Evolutionary conservation across 2,329 filamentous ascomycete genomes (phyloP).

Genomic region (Pyrenochaeta sp.): DNA sequence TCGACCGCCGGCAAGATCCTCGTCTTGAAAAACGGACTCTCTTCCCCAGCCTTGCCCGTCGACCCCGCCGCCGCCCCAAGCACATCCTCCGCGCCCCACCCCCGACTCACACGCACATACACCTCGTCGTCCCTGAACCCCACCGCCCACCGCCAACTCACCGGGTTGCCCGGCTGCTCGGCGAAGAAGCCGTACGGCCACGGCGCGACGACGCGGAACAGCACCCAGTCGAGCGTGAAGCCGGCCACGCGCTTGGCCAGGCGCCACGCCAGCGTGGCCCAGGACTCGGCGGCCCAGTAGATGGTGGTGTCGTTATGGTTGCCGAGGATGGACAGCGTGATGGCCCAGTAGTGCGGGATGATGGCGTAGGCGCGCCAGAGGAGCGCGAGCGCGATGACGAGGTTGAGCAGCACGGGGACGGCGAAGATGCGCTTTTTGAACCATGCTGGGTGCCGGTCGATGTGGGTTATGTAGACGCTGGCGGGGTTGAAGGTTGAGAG

Average conservation of each 20-base stretch:
- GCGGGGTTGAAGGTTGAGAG: constrained; percentile 69
- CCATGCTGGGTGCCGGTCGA: constrained; percentile 72
- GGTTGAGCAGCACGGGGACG: constrained; percentile 79
- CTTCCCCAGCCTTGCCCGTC: constrained; percentile 56
- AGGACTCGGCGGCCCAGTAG: constrained; percentile 61
- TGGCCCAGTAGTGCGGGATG: constrained; percentile 73
- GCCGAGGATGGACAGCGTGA: constrained; percentile 71
- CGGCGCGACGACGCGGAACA: constrained; percentile 53
- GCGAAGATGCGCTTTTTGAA: constrained; percentile 86
- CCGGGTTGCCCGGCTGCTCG: constrained; percentile 69
- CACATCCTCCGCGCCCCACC: constrained; percentile 70
- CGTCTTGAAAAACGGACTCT: constrained; percentile 65
- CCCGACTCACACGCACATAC: constrained; percentile 77
- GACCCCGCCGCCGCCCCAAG: constrained; percentile 57
- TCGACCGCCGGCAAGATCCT: constrained; percentile 74
- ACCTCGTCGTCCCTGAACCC: constrained; percentile 84
- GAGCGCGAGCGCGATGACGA: constrained; percentile 70
- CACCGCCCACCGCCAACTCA: constrained; percentile 74
- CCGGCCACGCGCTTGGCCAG: constrained; percentile 67
- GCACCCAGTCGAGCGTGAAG: constrained; percentile 76
- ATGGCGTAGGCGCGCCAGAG: constrained; percentile 73
- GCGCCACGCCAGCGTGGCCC: constrained; percentile 63
- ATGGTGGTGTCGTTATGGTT: constrained; percentile 72
- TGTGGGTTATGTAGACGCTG: constrained; percentile 83
- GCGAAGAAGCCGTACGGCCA: constrained; percentile 63